These are phyloP conservation scores for Annulohypoxylon stygium DNA, from an alignment of 495 filamentous ascomycete species.

Conservation along the genomic window DNA sequence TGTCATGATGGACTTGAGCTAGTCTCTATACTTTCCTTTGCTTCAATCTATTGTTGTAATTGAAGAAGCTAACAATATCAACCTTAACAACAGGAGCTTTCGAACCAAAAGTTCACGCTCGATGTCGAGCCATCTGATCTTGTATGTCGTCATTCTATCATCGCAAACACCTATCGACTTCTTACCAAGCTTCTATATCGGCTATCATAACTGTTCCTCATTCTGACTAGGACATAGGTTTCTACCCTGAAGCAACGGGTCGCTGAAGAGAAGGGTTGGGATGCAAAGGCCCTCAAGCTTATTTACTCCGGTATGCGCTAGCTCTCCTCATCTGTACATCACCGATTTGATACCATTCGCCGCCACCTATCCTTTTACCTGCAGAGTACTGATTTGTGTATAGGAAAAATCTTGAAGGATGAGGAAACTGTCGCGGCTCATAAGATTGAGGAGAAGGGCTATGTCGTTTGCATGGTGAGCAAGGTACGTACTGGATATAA, in stretches of 20 bases:
- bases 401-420: slow-evolving; percentile 98
- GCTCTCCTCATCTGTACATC: not conserved
- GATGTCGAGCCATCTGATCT: slow-evolving; percentile 93
- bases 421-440: slow-evolving; percentile 94
- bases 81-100: slow-evolving; percentile 77
- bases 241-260: slow-evolving; percentile 92
- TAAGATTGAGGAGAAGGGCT: slow-evolving; percentile 99
- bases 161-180: slow-evolving; percentile 33
- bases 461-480: slow-evolving; percentile 95
- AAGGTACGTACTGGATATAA: slow-evolving; percentile 72
- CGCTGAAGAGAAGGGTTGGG: slow-evolving; percentile 88
- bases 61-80: slow-evolving; percentile 50
- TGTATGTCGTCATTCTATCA: slow-evolving; percentile 68
- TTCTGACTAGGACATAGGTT: slow-evolving; percentile 69
- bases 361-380: not conserved
- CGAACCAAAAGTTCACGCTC: slow-evolving; percentile 97
- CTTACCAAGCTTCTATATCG: slow-evolving; percentile 8
- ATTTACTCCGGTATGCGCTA: slow-evolving; percentile 89
- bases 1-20: slow-evolving; percentile 13
- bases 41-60: not conserved
- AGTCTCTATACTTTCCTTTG: not conserved
- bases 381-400: slow-evolving; percentile 31
- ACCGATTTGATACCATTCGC: not conserved
- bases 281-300: slow-evolving; percentile 86
- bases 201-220: slow-evolving; percentile 50